Conservation (phyloP, 805 yeast species). For the Candida pini region DNA sequence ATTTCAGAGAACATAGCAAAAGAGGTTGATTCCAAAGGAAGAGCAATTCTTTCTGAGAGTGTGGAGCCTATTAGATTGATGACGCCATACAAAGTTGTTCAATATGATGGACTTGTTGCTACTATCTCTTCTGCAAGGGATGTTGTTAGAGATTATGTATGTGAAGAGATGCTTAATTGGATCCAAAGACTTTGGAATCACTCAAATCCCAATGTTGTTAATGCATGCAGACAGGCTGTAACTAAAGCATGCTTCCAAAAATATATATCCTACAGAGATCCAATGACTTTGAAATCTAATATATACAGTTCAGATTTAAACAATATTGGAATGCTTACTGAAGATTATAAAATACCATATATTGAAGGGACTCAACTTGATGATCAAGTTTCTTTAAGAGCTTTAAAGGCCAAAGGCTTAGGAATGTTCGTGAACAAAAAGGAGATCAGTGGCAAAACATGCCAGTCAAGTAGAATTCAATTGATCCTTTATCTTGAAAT, state of each 20-base stretch:
- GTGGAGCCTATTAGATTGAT: constrained; percentile 14
- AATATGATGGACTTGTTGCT: constrained; percentile 46
- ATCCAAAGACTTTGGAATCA: constrained; percentile 34
- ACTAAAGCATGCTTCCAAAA: constrained; percentile 38
- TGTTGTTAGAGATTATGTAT: constrained; percentile 42
- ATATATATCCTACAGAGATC: constrained; percentile 29
- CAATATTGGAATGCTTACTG: constrained; percentile 29
- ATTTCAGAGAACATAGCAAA: too few relatives aligned
- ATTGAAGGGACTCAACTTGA: constrained; percentile 25
- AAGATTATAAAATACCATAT: constrained; percentile 31
- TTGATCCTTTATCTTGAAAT: constrained; percentile 52
- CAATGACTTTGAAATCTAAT: constrained; percentile 17
- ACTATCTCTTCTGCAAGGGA: constrained; percentile 49
- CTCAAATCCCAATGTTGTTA: constrained; percentile 34
- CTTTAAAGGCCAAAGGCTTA: constrained; percentile 9
- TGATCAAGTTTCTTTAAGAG: constrained; percentile 25
- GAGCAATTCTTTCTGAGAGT: constrained; percentile 39
- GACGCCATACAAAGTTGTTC: constrained; percentile 10
- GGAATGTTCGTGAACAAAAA: constrained; percentile 2
- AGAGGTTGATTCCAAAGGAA: constrained; percentile 44
- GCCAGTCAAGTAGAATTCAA: constrained; percentile 45
- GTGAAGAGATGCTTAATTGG: constrained; percentile 47
- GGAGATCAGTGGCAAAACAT: constrained; percentile 1
- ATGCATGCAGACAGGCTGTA: constrained; percentile 34
- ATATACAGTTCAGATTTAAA: constrained; percentile 15